Conservation (phyloP, 106 monocot genomes). For the Dendrobium officinale region DNA sequence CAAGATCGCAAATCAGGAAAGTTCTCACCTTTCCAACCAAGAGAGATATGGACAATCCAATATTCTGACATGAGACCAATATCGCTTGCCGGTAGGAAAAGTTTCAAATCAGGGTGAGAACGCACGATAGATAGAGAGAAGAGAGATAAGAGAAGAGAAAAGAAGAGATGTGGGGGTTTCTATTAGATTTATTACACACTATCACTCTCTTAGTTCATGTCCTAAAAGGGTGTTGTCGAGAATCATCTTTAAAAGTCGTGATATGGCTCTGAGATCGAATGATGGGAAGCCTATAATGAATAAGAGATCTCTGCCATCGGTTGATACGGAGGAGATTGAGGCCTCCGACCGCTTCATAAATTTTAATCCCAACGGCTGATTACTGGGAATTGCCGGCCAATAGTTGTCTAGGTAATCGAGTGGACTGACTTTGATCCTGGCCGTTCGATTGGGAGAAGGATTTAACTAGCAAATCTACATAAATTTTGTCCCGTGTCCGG, state of each 20-base stretch:
- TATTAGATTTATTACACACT: background rate
- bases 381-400: background rate
- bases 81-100: background rate
- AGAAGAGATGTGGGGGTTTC: background rate
- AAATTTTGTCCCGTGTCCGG: too few species aligned
- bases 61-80: background rate
- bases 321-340: background rate
- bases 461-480: background rate
- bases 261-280: background rate
- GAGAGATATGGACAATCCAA: background rate
- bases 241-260: slow-evolving; percentile 1
- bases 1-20: background rate
- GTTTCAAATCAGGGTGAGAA: background rate
- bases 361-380: slow-evolving; percentile 6
- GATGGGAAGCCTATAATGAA: background rate
- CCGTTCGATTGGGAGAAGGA: background rate
- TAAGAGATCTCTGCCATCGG: background rate
- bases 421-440: background rate
- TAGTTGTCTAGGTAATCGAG: background rate
- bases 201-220: background rate
- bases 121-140: too few species aligned
- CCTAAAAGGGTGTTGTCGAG: background rate
- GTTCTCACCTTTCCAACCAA: background rate
- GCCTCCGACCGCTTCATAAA: background rate
- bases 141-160: too few species aligned